Evolutionary conservation across 1,139 yeast species (phyloP).

Genomic region (Yamadazyma triangularis): DNA sequence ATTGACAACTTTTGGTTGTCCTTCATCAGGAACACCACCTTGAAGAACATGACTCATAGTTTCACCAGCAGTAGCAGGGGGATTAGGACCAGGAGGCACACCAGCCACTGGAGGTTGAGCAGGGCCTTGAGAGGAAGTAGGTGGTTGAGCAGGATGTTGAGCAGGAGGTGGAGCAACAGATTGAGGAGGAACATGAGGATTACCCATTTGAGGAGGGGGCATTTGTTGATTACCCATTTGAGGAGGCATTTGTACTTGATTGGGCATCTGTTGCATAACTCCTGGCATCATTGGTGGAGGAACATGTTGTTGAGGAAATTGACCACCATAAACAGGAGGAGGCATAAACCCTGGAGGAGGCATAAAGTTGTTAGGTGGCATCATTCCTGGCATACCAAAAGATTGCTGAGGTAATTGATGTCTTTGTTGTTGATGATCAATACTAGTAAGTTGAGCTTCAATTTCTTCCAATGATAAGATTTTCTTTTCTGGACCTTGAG

Average conservation of each 20-base stretch:
- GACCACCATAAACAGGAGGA: slow-evolving; percentile 39
- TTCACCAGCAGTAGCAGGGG: neutral
- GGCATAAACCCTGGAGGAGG: slow-evolving; percentile 39
- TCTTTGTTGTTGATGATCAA: slow-evolving; percentile 29
- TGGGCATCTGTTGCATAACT: slow-evolving; percentile 8
- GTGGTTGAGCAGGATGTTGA: slow-evolving; percentile 11
- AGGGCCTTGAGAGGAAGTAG: slow-evolving; percentile 22
- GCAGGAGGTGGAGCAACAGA: slow-evolving; percentile 11
- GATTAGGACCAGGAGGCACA: slow-evolving; percentile 1
- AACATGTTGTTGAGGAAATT: slow-evolving; percentile 16
- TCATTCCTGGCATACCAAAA: slow-evolving; percentile 35
- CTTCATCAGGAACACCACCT: neutral
- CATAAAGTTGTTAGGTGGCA: slow-evolving; percentile 38
- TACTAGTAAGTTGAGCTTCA: slow-evolving; percentile 64
- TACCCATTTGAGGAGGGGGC: slow-evolving; percentile 13
- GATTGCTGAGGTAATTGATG: slow-evolving; percentile 24
- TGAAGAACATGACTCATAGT: neutral
- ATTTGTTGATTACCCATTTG: slow-evolving; percentile 8
- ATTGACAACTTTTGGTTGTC: neutral
- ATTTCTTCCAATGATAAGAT: slow-evolving; percentile 69
- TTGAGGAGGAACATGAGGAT: slow-evolving; percentile 14
- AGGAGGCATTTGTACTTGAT: slow-evolving; percentile 3
- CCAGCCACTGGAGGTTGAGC: slow-evolving; percentile 12
- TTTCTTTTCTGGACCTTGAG: slow-evolving; percentile 28
- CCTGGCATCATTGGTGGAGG: slow-evolving; percentile 21